These are phyloP conservation scores for Naumovozyma castellii DNA, from an alignment of 805 yeast genomes.

Conservation along the genomic window DNA sequence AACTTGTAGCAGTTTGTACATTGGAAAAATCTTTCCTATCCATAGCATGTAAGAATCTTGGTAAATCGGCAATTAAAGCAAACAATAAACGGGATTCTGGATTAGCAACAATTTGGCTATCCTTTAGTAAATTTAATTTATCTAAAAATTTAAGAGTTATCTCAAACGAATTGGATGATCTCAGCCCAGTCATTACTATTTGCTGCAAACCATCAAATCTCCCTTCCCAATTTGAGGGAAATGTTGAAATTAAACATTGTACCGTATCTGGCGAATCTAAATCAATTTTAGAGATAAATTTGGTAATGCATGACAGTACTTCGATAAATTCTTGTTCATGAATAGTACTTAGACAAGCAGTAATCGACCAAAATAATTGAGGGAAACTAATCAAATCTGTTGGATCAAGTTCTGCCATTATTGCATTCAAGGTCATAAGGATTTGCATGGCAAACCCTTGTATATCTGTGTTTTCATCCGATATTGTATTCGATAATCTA, in stretches of 20 bases:
- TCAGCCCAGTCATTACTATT: conserved; percentile 67
- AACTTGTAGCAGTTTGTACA: conserved; percentile 42
- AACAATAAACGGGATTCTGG: conserved; percentile 59
- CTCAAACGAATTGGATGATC: conserved; percentile 74
- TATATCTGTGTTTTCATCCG: conserved; percentile 81
- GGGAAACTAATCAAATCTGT: conserved; percentile 79
- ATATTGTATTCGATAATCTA: conserved; percentile 81
- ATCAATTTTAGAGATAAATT: conserved; percentile 79
- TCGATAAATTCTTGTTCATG: conserved; percentile 93
- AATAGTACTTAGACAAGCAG: conserved; percentile 80
- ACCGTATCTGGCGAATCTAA: conserved; percentile 79
- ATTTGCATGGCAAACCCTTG: conserved; percentile 98
- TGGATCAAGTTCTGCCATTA: conserved; percentile 75
- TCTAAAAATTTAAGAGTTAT: conserved; percentile 67
- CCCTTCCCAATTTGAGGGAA: conserved; percentile 95
- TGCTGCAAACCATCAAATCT: conserved; percentile 81
- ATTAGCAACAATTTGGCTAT: conserved; percentile 69
- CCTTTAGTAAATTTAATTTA: conserved; percentile 53
- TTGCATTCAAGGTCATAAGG: conserved; percentile 87
- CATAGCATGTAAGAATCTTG: conserved; percentile 75
- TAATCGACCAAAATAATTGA: conserved; percentile 89
- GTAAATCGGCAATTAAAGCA: conserved; percentile 69
- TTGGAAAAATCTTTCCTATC: conserved; percentile 48
- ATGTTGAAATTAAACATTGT: conserved; percentile 69
- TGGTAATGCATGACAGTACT: conserved; percentile 69